Conservation (phyloP, 2,329 filamentous ascomycete genomes). For the Paraconiothyrium brasiliense region DNA sequence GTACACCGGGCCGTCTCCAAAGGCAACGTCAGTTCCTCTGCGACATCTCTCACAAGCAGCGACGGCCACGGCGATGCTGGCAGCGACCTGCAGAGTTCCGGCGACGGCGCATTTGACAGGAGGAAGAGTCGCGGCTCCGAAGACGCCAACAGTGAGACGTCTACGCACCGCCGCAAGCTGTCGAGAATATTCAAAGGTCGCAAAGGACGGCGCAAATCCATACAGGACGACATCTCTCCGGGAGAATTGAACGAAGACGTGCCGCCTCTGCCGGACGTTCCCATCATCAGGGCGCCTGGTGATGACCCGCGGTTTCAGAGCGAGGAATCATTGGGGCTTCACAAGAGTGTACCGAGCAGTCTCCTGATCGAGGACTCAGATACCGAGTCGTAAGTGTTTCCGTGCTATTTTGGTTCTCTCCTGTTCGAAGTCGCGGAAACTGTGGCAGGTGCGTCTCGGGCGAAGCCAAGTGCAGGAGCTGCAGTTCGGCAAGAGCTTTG, state of each 20-base stretch:
- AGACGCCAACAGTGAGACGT: conserved; percentile 52
- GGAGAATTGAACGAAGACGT: conserved; percentile 30
- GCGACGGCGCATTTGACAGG: conserved; percentile 54
- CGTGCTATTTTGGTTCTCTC: conserved; percentile 22
- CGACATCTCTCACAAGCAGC: conserved; percentile 44
- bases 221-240: conserved; percentile 39
- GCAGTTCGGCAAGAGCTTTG: conserved; percentile 29
- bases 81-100: conserved; percentile 35
- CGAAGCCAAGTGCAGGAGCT: conserved; percentile 15
- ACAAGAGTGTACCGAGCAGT: conserved; percentile 59
- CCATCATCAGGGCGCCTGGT: conserved; percentile 24
- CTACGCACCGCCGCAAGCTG: conserved; percentile 55
- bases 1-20: conserved; percentile 30
- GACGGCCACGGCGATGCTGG: conserved; percentile 33
- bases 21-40: conserved; percentile 39
- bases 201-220: conserved; percentile 34
- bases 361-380: conserved; percentile 63
- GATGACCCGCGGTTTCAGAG: conserved; percentile 39
- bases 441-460: conserved; percentile 19
- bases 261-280: conserved; percentile 21
- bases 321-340: conserved; percentile 53
- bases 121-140: conserved; percentile 53
- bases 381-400: conserved; percentile 56
- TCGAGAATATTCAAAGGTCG: conserved; percentile 64
- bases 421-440: conserved; percentile 14